A percentile compares a stretch with the other conserved stretches of the same genome.
Conservation (phyloP, 371 early-diverging fungal genomes). For the Syncephalis plumigaleata region DNA sequence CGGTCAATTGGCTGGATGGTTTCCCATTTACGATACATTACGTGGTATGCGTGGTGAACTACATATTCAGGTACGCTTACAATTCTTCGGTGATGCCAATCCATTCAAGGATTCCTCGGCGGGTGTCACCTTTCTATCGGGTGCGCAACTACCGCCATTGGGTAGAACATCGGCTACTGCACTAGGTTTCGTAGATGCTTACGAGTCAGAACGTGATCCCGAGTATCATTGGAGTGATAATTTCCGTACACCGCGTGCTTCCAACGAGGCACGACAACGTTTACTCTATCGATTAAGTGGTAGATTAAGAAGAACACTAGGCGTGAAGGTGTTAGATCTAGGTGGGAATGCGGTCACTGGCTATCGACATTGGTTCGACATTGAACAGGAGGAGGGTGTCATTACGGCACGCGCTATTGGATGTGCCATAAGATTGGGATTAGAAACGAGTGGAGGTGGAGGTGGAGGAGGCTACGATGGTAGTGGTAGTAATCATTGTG, state of each 20-base stretch:
- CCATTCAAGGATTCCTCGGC: slow-evolving; percentile 38
- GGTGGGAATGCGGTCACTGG: slow-evolving; percentile 53
- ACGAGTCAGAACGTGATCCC: slow-evolving; percentile 45
- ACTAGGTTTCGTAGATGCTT: slow-evolving; percentile 41
- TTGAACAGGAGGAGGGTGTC: slow-evolving; percentile 37
- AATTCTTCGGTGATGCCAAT: slow-evolving; percentile 55
- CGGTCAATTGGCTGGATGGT: slow-evolving; percentile 49
- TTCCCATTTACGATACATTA: slow-evolving; percentile 48
- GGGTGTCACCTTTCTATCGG: slow-evolving; percentile 47
- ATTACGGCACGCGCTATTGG: slow-evolving; percentile 57
- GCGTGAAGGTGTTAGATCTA: slow-evolving; percentile 44
- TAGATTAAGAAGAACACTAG: slow-evolving; percentile 36
- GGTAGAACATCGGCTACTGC: slow-evolving; percentile 9
- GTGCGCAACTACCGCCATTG: slow-evolving; percentile 13
- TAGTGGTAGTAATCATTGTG: too few relatives aligned
- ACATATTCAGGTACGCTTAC: slow-evolving; percentile 36
- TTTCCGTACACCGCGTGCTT: slow-evolving; percentile 50
- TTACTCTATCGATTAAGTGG: slow-evolving; percentile 40
- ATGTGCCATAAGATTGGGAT: slow-evolving; percentile 33
- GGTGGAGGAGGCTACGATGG: too few relatives aligned
- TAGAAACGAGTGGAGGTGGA: too few relatives aligned
- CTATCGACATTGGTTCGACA: slow-evolving; percentile 45
- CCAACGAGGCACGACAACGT: slow-evolving; percentile 47
- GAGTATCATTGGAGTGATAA: slow-evolving; percentile 47
- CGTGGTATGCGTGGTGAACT: slow-evolving; percentile 52